Evolutionary conservation across 1,139 yeast species (phyloP).

Genomic region (Blastobotrys arbuscula): DNA sequence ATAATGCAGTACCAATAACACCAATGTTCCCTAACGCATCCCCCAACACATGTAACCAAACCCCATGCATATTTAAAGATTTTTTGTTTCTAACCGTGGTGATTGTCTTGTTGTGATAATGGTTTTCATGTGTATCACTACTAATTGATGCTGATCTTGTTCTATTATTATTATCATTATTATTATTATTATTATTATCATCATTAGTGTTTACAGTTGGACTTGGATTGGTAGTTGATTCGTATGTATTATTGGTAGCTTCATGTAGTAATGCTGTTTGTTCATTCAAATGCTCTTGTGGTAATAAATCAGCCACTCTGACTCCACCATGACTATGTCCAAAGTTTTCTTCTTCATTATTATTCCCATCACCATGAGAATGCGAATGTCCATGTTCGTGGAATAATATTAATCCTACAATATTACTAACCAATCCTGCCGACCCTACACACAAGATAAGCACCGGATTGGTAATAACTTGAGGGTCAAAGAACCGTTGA

Average conservation of each 20-base stretch:
- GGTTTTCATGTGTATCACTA: constrained; percentile 30
- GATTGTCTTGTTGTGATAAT: constrained; percentile 37
- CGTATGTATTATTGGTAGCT: background rate
- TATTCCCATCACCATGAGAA: constrained; percentile 18
- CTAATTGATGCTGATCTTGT: constrained; percentile 14
- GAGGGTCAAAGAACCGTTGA: constrained; percentile 81
- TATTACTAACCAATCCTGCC: constrained; percentile 76
- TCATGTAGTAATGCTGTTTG: background rate
- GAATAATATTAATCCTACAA: constrained; percentile 78
- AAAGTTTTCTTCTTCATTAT: constrained; percentile 11
- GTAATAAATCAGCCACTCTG: constrained; percentile 21
- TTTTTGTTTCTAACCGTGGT: constrained; percentile 24
- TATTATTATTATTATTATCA: background rate
- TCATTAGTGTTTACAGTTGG: too few species aligned
- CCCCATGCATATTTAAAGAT: constrained; percentile 96
- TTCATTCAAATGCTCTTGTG: background rate
- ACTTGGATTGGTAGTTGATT: background rate
- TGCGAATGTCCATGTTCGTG: constrained; percentile 83
- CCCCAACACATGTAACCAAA: constrained; percentile 88
- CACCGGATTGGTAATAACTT: constrained; percentile 70
- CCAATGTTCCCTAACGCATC: constrained; percentile 96
- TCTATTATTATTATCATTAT: constrained; percentile 2
- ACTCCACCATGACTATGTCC: background rate
- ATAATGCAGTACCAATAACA: constrained; percentile 80
- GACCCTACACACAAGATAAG: constrained; percentile 75